These are phyloP conservation scores for Pouteria campechiana DNA, from an alignment of 179 eudicot genomes.

Conservation along the genomic window DNA sequence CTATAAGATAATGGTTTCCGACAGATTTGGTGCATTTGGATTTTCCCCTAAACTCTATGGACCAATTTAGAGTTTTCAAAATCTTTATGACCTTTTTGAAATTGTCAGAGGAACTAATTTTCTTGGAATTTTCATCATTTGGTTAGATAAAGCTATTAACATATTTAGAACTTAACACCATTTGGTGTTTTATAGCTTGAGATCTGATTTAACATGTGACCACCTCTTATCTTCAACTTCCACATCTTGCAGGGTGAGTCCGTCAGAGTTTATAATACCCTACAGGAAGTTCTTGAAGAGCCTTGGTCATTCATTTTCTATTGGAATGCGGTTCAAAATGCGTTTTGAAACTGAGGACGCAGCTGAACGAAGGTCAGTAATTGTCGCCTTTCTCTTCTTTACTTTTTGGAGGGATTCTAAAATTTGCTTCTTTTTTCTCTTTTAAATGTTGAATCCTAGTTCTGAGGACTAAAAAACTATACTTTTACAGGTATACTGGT, in stretches of 20 bases:
- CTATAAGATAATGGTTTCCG: no score
- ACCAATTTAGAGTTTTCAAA: no score
- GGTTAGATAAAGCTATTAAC: no score
- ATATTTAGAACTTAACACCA: no score
- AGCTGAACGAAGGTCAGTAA: constrained; percentile 67
- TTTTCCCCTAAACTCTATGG: no score
- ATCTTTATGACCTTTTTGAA: no score
- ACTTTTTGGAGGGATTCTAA: not conserved
- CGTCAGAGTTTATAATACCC: constrained; percentile 74
- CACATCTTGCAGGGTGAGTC: constrained; percentile 46
- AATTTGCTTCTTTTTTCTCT: not conserved
- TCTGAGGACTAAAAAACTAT: no score
- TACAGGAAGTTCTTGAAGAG: constrained; percentile 55
- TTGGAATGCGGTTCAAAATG: constrained; percentile 81
- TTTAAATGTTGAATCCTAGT: constrained; percentile 2
- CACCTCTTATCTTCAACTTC: constrained; percentile 3
- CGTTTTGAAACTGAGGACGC: constrained; percentile 80
- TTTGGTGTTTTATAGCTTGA: no score
- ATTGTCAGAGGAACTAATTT: no score
- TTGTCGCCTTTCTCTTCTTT: not conserved
- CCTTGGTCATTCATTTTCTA: constrained; percentile 29
- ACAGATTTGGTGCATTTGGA: no score
- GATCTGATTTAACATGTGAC: no score
- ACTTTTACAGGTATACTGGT: constrained; percentile 80
- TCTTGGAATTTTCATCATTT: no score